Evolutionary conservation across 192 early-diverging fungal genomes (phyloP), one percentile per base, ranked within the genome.

Genomic region (Linnemannia schmuckeri): DNA sequence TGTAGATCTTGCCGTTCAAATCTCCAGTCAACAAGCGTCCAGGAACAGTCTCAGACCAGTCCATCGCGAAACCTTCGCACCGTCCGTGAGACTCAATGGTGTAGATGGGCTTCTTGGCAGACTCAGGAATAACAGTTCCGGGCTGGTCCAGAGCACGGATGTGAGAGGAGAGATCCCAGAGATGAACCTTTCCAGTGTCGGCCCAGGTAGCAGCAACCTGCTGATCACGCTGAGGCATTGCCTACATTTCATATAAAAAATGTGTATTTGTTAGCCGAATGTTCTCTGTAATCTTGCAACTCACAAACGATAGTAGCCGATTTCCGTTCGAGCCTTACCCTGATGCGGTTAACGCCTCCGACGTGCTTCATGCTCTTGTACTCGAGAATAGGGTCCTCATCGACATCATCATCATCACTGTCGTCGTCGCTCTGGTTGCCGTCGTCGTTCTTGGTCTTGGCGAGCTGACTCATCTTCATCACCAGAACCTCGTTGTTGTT

Each of bases 371-470:
- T 89, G 18, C 92, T 93, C 82, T 92, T 94, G 88, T 93, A 91
- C 87, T 99, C 98, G 27, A 99, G 90, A 68, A 98, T 91, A 13
- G 98, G 97, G 78, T 99, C 97, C 72, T 99, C 97, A 88, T 99
- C 98, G 9, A 99, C 91, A 80, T 95, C 96, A 73, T 96, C 94
- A 68, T 94, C 94, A 74, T 97, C 95, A 33, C 92, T 91, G 40
- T 95, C 93, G 66, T 90, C 91, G 55, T 94, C 94, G 38, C 93
- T 94, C n/a, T 95, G 96, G 57, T 94, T 92, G 75, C 86, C 85
- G 82, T 97, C 97, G 88, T 98, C 97, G 85, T 97, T 92, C 90
- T 97, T 97, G 30, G 98, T 99, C 79, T 95, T 94, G 82, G 97
- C 95, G 40, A 99, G 88, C 78, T 97, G 95, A 52, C 95, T 95